These are phyloP conservation scores for Trichoderma harzianum DNA, from an alignment of 2,329 filamentous ascomycete genomes.

Conservation along the genomic window DNA sequence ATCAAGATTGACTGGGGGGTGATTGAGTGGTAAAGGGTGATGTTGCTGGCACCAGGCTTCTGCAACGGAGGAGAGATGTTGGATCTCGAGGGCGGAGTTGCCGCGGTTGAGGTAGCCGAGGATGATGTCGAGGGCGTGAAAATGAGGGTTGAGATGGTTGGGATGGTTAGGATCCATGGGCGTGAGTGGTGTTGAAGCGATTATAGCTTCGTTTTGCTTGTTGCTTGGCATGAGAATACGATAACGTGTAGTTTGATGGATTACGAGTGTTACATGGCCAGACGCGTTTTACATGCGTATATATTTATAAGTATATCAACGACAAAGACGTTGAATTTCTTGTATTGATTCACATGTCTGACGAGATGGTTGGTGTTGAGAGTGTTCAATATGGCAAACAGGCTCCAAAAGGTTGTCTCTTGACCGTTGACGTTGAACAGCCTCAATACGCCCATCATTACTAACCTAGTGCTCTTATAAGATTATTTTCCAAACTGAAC, in stretches of 20 bases:
- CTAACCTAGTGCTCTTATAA: background rate
- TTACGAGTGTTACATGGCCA: background rate
- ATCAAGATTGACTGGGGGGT: background rate
- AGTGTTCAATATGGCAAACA: background rate
- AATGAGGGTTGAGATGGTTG: background rate
- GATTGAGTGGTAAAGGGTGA: background rate
- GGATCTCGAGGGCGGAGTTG: background rate
- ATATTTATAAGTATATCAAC: background rate
- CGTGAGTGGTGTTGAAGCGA: background rate
- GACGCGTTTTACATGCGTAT: background rate
- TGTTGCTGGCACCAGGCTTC: background rate
- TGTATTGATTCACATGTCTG: background rate
- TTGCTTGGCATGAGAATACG: background rate
- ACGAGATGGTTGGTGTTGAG: background rate
- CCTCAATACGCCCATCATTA: background rate
- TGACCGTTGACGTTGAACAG: background rate
- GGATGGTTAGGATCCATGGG: background rate
- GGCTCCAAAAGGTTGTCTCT: background rate
- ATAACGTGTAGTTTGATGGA: background rate
- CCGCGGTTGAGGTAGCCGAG: background rate
- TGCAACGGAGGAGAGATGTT: background rate
- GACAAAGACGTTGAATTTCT: background rate
- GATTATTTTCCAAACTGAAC: background rate
- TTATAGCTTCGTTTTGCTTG: background rate
- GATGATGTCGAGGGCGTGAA: background rate